phyloP scores from a whole-genome alignment of 2,329 filamentous ascomycete species.

The Aspergillus texensis region DNA sequence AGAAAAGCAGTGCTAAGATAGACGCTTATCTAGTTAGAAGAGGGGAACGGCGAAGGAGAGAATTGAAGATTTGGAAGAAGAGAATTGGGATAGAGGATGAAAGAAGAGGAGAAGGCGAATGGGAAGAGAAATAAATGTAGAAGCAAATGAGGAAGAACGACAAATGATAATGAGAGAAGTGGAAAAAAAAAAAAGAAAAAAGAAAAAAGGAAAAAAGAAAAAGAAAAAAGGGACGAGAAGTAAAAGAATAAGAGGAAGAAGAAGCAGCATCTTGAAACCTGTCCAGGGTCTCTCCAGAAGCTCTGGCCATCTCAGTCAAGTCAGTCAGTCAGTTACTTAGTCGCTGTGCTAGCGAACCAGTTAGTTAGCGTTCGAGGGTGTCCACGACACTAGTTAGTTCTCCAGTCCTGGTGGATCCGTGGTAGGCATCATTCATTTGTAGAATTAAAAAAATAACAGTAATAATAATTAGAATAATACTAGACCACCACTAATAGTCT shows the following conservation, averaged over 20 bases:
- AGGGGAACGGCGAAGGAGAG: neutral
- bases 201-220: slow-evolving; percentile 1
- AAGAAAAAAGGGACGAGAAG: slow-evolving; percentile 10
- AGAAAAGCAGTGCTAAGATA: neutral
- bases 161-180: slow-evolving; percentile 1
- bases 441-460: neutral
- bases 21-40: neutral
- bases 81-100: neutral
- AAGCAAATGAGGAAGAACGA: neutral
- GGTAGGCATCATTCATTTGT: slow-evolving; percentile 9
- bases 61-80: neutral
- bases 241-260: slow-evolving; percentile 14
- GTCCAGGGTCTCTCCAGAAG: slow-evolving; percentile 28
- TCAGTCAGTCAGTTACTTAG: slow-evolving; percentile 5
- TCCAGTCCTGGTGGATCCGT: slow-evolving; percentile 2
- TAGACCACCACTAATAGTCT: neutral
- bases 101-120: neutral
- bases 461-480: slow-evolving; percentile 1
- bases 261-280: slow-evolving; percentile 27
- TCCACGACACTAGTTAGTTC: slow-evolving; percentile 7
- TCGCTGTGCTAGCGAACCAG: slow-evolving; percentile 3
- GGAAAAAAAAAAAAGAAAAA: neutral
- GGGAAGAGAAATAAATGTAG: slow-evolving; percentile 1
- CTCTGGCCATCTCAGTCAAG: slow-evolving; percentile 23
- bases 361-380: slow-evolving; percentile 6